A percentile compares a stretch with the other conserved stretches of the same genome.
These are phyloP conservation scores for Podaxis sp. DNA, from an alignment of 768 basidiomycete genomes.

Conservation along the genomic window DNA sequence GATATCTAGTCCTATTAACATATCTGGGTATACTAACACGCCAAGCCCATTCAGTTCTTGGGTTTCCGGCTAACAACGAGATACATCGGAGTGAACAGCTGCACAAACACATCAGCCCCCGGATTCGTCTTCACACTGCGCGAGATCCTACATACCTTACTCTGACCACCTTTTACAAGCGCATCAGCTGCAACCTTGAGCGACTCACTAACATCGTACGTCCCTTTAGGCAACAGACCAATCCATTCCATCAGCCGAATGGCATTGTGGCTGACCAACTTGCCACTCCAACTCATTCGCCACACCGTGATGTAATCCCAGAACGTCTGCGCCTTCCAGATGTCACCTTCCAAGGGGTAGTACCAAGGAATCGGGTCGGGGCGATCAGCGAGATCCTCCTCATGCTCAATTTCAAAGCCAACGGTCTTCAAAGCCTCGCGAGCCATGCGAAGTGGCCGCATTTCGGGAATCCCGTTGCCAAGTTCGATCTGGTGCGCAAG, in stretches of 20 bases:
- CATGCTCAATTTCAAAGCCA: slow-evolving; percentile 85
- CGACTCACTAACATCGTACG: slow-evolving; percentile 85
- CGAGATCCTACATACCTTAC: slow-evolving; percentile 56
- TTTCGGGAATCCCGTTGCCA: slow-evolving; percentile 97
- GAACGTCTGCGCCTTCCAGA: slow-evolving; percentile 86
- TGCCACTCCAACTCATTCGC: slow-evolving; percentile 89
- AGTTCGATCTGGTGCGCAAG: slow-evolving; percentile 91
- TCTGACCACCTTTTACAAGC: slow-evolving; percentile 81
- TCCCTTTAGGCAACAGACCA: slow-evolving; percentile 88
- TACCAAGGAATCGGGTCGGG: slow-evolving; percentile 85
- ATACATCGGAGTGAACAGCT: slow-evolving; percentile 92
- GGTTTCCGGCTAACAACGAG: slow-evolving; percentile 65
- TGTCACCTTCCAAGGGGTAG: slow-evolving; percentile 94
- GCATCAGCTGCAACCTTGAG: slow-evolving; percentile 80
- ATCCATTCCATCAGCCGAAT: slow-evolving; percentile 76
- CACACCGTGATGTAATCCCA: slow-evolving; percentile 91
- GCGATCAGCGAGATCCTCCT: slow-evolving; percentile 93
- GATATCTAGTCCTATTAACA: slow-evolving; percentile 6
- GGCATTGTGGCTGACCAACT: slow-evolving; percentile 78
- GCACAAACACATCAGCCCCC: slow-evolving; percentile 19
- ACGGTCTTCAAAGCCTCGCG: slow-evolving; percentile 78
- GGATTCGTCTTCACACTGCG: slow-evolving; percentile 6
- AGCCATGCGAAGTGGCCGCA: slow-evolving; percentile 75
- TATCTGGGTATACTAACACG: slow-evolving; percentile 16
- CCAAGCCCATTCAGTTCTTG: slow-evolving; percentile 32